Conservation (phyloP, 306 rosid species). For the Prunus fruticosa region DNA sequence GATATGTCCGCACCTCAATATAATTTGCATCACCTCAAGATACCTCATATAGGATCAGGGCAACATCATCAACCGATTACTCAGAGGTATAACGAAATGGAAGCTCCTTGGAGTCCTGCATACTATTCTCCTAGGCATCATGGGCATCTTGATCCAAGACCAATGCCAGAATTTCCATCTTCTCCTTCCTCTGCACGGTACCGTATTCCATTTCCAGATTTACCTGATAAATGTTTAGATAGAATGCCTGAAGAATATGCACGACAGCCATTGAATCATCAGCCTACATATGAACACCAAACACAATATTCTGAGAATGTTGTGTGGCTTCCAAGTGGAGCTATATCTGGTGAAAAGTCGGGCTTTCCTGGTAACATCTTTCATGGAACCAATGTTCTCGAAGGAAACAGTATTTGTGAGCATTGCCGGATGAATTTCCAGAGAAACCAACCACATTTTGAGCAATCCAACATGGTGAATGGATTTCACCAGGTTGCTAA, state of each 20-base stretch:
- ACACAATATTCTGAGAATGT: constrained; percentile 75
- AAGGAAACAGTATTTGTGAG: constrained; percentile 76
- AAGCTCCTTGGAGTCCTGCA: constrained; percentile 84
- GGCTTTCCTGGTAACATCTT: constrained; percentile 68
- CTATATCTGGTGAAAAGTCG: constrained; percentile 54
- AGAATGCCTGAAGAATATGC: constrained; percentile 76
- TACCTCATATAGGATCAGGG: constrained; percentile 56
- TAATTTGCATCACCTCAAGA: constrained; percentile 54
- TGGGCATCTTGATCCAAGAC: constrained; percentile 62
- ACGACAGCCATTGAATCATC: constrained; percentile 62
- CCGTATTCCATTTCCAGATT: constrained; percentile 57
- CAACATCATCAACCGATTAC: constrained; percentile 62
- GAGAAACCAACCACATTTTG: constrained; percentile 60
- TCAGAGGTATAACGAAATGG: constrained; percentile 78
- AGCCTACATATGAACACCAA: constrained; percentile 65
- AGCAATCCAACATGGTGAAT: constrained; percentile 53
- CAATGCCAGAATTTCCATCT: constrained; percentile 68
- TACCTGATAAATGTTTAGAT: constrained; percentile 61
- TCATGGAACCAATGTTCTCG: constrained; percentile 53
- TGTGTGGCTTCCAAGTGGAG: constrained; percentile 60
- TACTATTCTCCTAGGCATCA: constrained; percentile 89
- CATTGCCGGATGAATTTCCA: constrained; percentile 67
- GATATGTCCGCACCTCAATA: constrained; percentile 52
- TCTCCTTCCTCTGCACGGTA: constrained; percentile 77
- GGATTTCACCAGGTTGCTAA: constrained; percentile 53